Conservation (phyloP, 768 basidiomycete species). For the Hygrocybe punicea region DNA sequence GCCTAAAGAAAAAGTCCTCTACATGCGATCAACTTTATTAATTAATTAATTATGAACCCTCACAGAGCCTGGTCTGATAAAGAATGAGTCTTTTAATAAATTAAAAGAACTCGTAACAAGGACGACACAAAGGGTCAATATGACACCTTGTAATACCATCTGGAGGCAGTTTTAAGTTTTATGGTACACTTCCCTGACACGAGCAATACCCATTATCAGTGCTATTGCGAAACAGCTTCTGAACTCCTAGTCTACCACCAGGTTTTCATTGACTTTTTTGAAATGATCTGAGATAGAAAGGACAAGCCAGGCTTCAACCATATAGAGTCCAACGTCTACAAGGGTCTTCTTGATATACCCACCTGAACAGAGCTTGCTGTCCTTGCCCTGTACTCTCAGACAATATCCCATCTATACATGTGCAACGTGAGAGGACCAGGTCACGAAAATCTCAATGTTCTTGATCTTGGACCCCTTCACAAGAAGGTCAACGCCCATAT, state of each 20-base stretch:
- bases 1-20: too few relatives aligned
- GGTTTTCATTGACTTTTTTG: constrained; percentile 26
- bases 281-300: constrained; percentile 29
- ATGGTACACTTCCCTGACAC: too few relatives aligned
- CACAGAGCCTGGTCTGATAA: too few relatives aligned
- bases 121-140: too few relatives aligned
- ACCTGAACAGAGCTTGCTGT: constrained; percentile 31
- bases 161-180: too few relatives aligned
- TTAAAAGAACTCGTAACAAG: too few relatives aligned
- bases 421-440: constrained; percentile 12
- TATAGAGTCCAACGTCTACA: too few relatives aligned
- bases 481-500: constrained; percentile 14
- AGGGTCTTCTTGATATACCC: constrained; percentile 20
- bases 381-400: constrained; percentile 22
- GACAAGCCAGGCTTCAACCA: constrained; percentile 24
- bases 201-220: too few relatives aligned
- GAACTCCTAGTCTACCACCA: constrained; percentile 24
- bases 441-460: constrained; percentile 14
- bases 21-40: too few relatives aligned
- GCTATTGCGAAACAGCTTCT: constrained; percentile 27
- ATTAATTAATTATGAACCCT: too few relatives aligned
- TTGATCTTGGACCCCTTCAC: constrained; percentile 27
- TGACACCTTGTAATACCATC: too few relatives aligned
- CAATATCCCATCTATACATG: constrained; percentile 28
- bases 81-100: too few relatives aligned